Evolutionary conservation across 257 asterid genomes (phyloP).

Genomic region (Nicotiana obtusifolia): DNA sequence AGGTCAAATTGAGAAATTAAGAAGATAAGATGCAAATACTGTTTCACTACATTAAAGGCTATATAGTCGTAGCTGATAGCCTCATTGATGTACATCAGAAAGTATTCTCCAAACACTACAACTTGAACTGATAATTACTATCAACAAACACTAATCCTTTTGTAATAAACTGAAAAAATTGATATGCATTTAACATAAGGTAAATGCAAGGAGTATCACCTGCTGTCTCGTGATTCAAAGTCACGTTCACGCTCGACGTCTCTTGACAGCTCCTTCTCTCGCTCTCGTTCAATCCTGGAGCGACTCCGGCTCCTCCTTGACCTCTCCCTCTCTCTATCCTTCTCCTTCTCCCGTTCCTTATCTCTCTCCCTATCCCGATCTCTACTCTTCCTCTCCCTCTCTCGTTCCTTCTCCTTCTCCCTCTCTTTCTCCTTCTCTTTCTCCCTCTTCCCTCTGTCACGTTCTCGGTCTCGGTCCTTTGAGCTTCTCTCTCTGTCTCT

Average conservation of each 20-base stretch:
- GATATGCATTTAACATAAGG: background rate
- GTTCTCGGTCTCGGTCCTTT: conserved; percentile 25
- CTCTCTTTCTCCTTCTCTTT: conserved; percentile 20
- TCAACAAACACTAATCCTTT: background rate
- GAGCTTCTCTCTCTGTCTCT: conserved; percentile 43
- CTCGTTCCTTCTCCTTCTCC: conserved; percentile 32
- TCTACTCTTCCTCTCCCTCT: conserved; percentile 28
- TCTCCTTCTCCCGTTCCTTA: conserved; percentile 20
- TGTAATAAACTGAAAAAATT: background rate
- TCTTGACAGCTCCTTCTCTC: conserved; percentile 53
- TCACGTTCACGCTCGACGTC: conserved; percentile 57
- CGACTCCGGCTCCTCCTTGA: conserved; percentile 78
- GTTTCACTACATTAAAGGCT: background rate
- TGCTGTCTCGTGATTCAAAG: conserved; percentile 54
- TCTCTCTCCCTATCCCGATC: conserved; percentile 24
- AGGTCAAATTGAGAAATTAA: background rate
- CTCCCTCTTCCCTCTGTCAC: conserved; percentile 27
- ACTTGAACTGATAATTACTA: background rate
- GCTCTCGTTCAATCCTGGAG: conserved; percentile 40
- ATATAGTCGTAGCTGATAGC: background rate
- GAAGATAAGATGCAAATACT: background rate
- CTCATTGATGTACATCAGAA: conserved; percentile 1
- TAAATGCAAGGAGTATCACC: conserved; percentile 37
- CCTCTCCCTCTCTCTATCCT: conserved; percentile 43
- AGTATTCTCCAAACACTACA: background rate